Evolutionary conservation across 2,329 filamentous ascomycete genomes (phyloP), one percentile per base, ranked within the genome.

Genomic region (Penicillium sp.): DNA sequence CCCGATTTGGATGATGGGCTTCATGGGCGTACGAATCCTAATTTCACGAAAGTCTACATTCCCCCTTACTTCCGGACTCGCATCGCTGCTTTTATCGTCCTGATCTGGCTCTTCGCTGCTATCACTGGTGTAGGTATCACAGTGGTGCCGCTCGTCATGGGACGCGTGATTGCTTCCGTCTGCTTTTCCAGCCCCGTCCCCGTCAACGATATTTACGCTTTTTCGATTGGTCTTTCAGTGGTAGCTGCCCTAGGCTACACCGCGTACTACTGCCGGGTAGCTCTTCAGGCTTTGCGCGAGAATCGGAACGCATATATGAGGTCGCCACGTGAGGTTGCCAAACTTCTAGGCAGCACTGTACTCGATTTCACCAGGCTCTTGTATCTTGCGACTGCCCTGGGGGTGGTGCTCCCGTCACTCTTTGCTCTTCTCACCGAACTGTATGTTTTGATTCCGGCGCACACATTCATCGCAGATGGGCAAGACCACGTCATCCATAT

Each of bases 151-250:
- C 78, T 98, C 4, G 76, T 95, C 5, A 82, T 95, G 62, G 93
- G 93, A 2, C 85, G 93, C 27, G 78, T 77, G 48, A 77, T 97
- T 52, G 87, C 96, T 64, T 82, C 83, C 40, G 72, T 78, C 27
- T 71, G 90, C 32, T 81, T 95, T 37, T 88, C 89, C 4, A 71
- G 76, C 0, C 78, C 86, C 52, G 79, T 87, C 41, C 81, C 81
- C 36, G 86, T 91, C 63, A 98, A 97, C 68, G 93, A 98, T 66
- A 86, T 98, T 26, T 97, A 98, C 61, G 91, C 93, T 9, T 95
- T 96, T 66, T 95, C 89, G 45, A 83, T 93, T 28, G 93, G 93
- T 11, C 79, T 95, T 36, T 95, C 94, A 64, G 74, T 89, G 26
- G 75, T 95, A 4, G 88, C 87, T 9, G 82, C 80, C 4, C 62